Evolutionary conservation across 2,329 filamentous ascomycete genomes (phyloP).

Genomic region (Aureobasidium sp.): DNA sequence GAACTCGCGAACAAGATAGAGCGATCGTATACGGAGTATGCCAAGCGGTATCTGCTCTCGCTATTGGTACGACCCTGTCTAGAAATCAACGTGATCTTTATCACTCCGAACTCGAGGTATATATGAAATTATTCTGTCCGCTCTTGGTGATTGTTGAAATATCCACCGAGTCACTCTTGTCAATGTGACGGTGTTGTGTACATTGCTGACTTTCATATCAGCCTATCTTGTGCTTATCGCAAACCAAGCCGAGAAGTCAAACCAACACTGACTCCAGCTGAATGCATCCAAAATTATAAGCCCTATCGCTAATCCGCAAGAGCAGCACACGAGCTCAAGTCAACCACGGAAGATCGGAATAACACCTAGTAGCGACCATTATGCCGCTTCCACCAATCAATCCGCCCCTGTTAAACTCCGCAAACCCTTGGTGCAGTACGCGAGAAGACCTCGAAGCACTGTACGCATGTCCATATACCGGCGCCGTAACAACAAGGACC

Average conservation of each 20-base stretch:
- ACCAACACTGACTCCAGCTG: neutral
- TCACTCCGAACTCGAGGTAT: too few species aligned
- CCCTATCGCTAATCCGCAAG: too few species aligned
- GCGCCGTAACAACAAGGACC: conserved; percentile 69
- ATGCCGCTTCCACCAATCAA: conserved; percentile 43
- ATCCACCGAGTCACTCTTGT: neutral
- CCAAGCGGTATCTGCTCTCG: neutral
- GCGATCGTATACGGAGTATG: too few species aligned
- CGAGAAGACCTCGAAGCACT: conserved; percentile 54
- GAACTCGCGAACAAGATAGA: neutral
- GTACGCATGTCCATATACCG: conserved; percentile 56
- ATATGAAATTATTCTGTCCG: neutral
- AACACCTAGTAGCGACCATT: neutral
- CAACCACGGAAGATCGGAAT: too few species aligned
- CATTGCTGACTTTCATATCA: neutral
- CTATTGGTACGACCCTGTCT: neutral
- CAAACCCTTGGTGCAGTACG: conserved; percentile 68
- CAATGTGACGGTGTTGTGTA: neutral
- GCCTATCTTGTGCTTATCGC: conserved; percentile 5
- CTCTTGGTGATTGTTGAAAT: neutral
- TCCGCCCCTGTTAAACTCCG: conserved; percentile 66
- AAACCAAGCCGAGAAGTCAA: neutral
- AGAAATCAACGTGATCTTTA: neutral
- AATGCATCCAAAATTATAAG: neutral
- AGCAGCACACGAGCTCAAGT: neutral